Base-by-base conservation (phyloP, 2,329 filamentous ascomycete species). In the Coniella vitis region DNA sequence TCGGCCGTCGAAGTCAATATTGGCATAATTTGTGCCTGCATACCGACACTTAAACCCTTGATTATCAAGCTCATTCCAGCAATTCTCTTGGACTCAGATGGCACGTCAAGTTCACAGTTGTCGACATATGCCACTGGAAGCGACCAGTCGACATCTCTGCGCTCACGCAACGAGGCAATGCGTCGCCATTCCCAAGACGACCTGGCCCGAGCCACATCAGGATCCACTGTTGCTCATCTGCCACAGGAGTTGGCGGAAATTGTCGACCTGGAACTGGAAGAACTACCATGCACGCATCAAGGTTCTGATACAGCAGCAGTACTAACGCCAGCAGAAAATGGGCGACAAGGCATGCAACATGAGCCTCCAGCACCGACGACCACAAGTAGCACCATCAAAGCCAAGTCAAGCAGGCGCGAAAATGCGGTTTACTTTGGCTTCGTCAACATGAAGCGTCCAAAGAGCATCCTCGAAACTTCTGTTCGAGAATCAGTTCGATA, bases 41-140 rank as follows among this genome's bases (percentile, higher is more conserved):
- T 96, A n/a, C 91, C 91, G 8, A 91, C 86, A 0, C 70, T 96
- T 54, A 96, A 96, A 63, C 90, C 91, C 1, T 71, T 97, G 7
- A 82, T 91, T 48, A 79, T 87, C 55, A 74, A 74, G 51, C 72
- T 81, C 45, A 65, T 81, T n/a, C 78, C 78, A 2, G 65, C 70
- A 17, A 77, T 81, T 68, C 61, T 81, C 9, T 64, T 78, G 54
- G 75, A 79, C 48, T 73, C 73, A 0, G 62, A 77, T 52, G 69
- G 69, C 38, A 73, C 70, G 13, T 55, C 61, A 4, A 60, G 57
- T 25, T 51, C 51, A 1, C 61, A 54, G 37, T 62, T 63, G 4
- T 59, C 58, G 12, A 63, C 60, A 10, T 51, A 52, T 14, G 59
- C 61, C 35, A 62, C 59, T 44, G 60, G 59, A 4, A 52, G 45